Evolutionary conservation across 169 alveolate species (phyloP).

Genomic region (Neospora caninum): DNA sequence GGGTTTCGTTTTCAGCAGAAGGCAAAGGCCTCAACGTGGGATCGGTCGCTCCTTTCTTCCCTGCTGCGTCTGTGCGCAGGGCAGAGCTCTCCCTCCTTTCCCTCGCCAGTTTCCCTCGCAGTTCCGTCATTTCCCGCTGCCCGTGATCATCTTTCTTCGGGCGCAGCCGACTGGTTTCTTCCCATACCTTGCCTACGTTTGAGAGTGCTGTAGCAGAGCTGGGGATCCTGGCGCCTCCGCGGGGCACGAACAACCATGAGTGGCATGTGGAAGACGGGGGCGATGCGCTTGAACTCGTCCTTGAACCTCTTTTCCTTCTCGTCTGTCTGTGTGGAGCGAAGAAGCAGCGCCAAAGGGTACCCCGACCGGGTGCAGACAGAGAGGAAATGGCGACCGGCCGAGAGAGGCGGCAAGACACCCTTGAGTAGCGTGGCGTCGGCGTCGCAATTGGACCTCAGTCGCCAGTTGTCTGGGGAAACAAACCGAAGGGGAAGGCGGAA

Average conservation of each 20-base stretch:
- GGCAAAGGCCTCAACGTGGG: no score
- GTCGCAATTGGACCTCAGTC: not conserved
- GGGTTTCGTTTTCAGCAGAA: no score
- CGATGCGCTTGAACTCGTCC: not conserved
- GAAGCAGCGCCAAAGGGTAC: not conserved
- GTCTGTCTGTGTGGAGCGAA: not conserved
- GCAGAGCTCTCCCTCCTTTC: no score
- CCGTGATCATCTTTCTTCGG: no score
- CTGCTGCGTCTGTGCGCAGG: no score
- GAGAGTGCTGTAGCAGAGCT: slow-evolving; percentile 34
- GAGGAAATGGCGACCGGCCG: slow-evolving; percentile 40
- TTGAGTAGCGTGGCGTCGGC: not conserved
- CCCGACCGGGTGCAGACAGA: not conserved
- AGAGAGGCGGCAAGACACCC: slow-evolving; percentile 37
- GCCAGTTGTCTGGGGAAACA: not conserved
- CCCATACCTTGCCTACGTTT: not conserved
- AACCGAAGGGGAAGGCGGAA: not conserved
- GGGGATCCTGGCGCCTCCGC: not conserved
- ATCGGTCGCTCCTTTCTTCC: no score
- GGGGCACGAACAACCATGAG: slow-evolving; percentile 16
- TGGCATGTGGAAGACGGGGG: not conserved
- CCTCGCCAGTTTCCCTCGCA: no score
- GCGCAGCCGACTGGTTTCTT: no score
- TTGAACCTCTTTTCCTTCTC: not conserved
- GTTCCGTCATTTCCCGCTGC: no score